Evolutionary conservation across 768 basidiomycete species (phyloP), one percentile per base, ranked within the genome.

Genomic region (Trametes gibbosa): DNA sequence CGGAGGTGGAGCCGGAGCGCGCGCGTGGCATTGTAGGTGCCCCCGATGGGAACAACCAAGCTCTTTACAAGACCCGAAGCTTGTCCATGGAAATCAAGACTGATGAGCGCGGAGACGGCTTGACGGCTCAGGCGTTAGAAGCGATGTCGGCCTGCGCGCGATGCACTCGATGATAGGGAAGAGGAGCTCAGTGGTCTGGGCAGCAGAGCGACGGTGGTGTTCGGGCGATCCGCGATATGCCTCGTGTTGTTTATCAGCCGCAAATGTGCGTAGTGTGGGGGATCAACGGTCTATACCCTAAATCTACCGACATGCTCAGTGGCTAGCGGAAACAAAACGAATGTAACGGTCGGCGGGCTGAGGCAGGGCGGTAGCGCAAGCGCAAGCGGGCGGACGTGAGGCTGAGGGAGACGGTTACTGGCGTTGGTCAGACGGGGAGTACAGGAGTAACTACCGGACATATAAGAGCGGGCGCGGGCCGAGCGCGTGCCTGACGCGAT

Each of bases 1-100:
- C 60, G 54, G 60, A 53, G 21, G 54, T 32, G 50, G 54, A 56
- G 59, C 59, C 59, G 59, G 52, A 32, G 9, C 14, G 23, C 19
- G 19, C 42, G 48, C 29, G 46, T 42, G 42, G 43, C 6, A 7
- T 37, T 21, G 13, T 17, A 45, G 16, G n/a, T 56, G 47, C 47
- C 39, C n/a, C 29, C 27, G 17, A 56, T 42, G 19, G 47, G 47
- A n/a, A 25, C 27, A 21, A 13, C 37, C 25, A n/a, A 17, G 41
- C 34, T 39, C 0, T 17, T 16, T 17, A 32, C 55, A 19, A 42
- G 35, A 25, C 25, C 9, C 6, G 17, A 29, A 17, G 3, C 35
- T 47, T 25, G 29, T 32, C 47, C 24, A 39, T 39, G 13, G 37
- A 39, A 39, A 39, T 39, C 13, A 39, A 5, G 13, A 17, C 16